phyloP scores from a whole-genome alignment of 345 rosid genomes.

The Melastoma malabathricum region DNA sequence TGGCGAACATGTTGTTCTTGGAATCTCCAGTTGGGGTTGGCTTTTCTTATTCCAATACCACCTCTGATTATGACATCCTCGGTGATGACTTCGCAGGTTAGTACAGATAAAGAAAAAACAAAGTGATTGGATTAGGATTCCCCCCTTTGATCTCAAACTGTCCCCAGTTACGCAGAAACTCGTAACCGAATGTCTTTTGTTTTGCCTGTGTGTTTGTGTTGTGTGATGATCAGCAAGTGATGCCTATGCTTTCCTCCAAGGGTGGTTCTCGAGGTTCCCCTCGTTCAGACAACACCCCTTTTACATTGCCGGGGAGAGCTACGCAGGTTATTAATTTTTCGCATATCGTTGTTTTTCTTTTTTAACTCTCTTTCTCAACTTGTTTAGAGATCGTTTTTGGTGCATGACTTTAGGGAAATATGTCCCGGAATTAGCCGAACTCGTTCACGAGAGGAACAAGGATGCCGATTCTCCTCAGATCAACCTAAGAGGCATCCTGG shows the following conservation, averaged over 20 bases:
- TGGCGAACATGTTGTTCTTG: constrained; percentile 78
- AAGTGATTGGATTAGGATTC: no score
- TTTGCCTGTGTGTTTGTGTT: no score
- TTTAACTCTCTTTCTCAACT: no score
- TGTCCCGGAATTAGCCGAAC: constrained; percentile 77
- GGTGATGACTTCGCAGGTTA: constrained; percentile 77
- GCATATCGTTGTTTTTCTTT: background rate
- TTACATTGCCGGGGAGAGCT: constrained; percentile 92
- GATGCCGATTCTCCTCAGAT: constrained; percentile 32
- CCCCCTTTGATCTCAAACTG: no score
- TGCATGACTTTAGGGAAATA: constrained; percentile 43
- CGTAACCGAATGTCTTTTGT: background rate
- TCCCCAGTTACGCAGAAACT: constrained; percentile 5
- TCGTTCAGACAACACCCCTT: constrained; percentile 33
- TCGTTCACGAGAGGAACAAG: constrained; percentile 46
- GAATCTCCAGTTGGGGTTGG: constrained; percentile 97
- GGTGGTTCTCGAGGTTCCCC: constrained; percentile 76
- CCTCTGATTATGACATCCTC: constrained; percentile 35
- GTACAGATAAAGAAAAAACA: no score
- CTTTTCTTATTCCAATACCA: constrained; percentile 79
- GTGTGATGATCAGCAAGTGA: constrained; percentile 45
- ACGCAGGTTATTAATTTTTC: constrained; percentile 40
- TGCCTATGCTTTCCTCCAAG: constrained; percentile 53
- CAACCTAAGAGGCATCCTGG: constrained; percentile 72
- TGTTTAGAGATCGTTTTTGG: background rate